Evolutionary conservation across 2,329 filamentous ascomycete species (phyloP).

Genomic region (Phyllachora maydis): DNA sequence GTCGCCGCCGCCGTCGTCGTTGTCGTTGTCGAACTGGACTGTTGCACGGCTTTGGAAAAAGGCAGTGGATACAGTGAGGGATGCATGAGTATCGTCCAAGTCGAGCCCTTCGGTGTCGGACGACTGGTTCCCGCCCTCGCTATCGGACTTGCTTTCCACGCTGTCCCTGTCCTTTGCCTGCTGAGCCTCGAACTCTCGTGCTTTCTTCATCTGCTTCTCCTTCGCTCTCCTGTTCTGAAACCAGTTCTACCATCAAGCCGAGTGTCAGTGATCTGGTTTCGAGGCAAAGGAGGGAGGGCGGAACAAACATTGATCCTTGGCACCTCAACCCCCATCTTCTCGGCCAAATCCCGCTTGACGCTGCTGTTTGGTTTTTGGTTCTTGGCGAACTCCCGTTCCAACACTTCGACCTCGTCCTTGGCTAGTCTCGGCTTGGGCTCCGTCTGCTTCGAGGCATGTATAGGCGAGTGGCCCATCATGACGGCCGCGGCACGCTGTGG

Average conservation of each 20-base stretch:
- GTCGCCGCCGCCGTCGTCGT: too few species aligned
- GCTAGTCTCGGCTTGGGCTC: slow-evolving; percentile 31
- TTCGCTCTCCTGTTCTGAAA: slow-evolving; percentile 47
- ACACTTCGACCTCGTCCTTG: slow-evolving; percentile 35
- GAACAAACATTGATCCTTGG: slow-evolving; percentile 38
- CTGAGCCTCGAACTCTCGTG: slow-evolving; percentile 25
- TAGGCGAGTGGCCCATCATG: slow-evolving; percentile 7
- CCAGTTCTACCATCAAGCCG: slow-evolving; percentile 33
- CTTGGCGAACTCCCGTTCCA: slow-evolving; percentile 40
- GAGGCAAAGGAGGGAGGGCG: slow-evolving; percentile 1
- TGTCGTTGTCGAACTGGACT: too few species aligned
- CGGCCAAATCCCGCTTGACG: slow-evolving; percentile 37
- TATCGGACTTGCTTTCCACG: slow-evolving; percentile 2
- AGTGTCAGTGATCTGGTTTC: slow-evolving; percentile 2
- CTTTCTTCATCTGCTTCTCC: slow-evolving; percentile 41
- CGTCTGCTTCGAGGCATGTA: slow-evolving; percentile 8
- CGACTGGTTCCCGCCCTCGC: too few species aligned
- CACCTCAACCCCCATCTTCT: slow-evolving; percentile 40
- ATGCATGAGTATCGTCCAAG: too few species aligned
- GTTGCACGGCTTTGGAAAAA: too few species aligned
- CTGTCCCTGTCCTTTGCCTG: too few species aligned
- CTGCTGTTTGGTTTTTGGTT: slow-evolving; percentile 44
- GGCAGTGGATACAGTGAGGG: too few species aligned
- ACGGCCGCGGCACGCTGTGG: slow-evolving; percentile 4
- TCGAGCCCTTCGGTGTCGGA: too few species aligned